phyloP scores from a whole-genome alignment of 768 basidiomycete species.

The Mycena pura region DNA sequence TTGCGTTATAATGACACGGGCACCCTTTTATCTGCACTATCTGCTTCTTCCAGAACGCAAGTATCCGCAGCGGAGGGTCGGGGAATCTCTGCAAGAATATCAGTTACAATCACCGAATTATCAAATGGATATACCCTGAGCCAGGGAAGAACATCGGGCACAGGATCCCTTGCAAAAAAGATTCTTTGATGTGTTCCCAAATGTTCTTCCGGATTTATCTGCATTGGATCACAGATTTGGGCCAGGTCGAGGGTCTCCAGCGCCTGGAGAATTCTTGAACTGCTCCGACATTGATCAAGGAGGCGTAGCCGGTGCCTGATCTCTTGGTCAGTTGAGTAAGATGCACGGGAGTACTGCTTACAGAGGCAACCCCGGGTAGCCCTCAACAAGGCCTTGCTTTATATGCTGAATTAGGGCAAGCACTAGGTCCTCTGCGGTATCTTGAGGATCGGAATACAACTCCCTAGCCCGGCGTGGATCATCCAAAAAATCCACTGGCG shows the following conservation, averaged over 20 bases:
- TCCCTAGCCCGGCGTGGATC: neutral
- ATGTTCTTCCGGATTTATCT: neutral
- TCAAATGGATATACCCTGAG: neutral
- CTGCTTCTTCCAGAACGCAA: conserved; percentile 7
- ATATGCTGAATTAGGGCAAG: neutral
- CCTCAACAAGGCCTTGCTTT: neutral
- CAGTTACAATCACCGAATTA: neutral
- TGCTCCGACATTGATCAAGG: neutral
- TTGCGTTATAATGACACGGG: too few relatives aligned
- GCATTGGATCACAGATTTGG: neutral
- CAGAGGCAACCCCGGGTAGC: neutral
- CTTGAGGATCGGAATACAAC: neutral
- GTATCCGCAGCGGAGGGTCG: neutral
- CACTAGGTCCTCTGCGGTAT: neutral
- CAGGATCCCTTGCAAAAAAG: neutral
- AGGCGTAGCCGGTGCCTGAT: neutral
- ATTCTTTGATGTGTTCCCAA: neutral
- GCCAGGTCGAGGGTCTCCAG: neutral
- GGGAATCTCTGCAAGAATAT: neutral
- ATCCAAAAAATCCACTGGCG: neutral
- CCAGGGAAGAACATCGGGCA: neutral
- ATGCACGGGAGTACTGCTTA: neutral
- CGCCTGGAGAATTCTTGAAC: neutral
- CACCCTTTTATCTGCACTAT: neutral
- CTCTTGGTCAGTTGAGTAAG: neutral